Evolutionary conservation across 23 red algal genomes (phyloP).

Genomic region (Gracilaria gracilis): DNA sequence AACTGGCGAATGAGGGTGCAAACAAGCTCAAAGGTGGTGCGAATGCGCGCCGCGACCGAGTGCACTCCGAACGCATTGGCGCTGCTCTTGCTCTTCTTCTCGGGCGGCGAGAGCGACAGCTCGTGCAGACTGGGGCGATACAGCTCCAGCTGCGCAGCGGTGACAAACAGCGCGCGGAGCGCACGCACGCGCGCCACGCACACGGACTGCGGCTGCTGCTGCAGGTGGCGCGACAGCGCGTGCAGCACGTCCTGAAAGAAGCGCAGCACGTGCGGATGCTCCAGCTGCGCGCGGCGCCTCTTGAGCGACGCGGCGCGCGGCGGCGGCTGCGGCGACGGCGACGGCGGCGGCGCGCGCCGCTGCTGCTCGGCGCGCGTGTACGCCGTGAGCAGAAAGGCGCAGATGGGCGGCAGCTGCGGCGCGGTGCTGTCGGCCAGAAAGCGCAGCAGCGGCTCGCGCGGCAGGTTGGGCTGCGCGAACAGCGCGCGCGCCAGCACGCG

Average conservation of each 20-base stretch:
- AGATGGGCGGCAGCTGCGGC: neutral
- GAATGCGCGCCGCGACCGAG: neutral
- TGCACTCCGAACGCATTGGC: neutral
- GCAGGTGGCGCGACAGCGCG: neutral
- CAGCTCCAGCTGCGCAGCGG: neutral
- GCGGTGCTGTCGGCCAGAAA: neutral
- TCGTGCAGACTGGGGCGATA: conserved; percentile 8
- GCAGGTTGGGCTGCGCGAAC: conserved; percentile 13
- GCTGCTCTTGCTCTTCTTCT: neutral
- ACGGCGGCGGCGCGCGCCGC: neutral
- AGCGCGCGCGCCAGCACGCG: neutral
- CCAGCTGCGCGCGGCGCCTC: neutral
- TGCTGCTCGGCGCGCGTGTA: conserved; percentile 1
- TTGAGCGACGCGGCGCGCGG: neutral
- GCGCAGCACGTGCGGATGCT: neutral
- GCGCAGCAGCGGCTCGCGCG: neutral
- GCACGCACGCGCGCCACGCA: neutral
- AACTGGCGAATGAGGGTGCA: neutral
- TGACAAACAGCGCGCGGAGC: neutral
- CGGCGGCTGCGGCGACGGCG: too few species aligned
- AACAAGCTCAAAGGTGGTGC: neutral
- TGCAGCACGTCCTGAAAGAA: conserved; percentile 3
- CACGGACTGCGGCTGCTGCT: neutral
- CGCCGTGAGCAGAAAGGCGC: conserved; percentile 8
- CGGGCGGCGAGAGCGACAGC: neutral